phyloP scores from a whole-genome alignment of 192 early-diverging fungal species.

The Diversispora eburnea region DNA sequence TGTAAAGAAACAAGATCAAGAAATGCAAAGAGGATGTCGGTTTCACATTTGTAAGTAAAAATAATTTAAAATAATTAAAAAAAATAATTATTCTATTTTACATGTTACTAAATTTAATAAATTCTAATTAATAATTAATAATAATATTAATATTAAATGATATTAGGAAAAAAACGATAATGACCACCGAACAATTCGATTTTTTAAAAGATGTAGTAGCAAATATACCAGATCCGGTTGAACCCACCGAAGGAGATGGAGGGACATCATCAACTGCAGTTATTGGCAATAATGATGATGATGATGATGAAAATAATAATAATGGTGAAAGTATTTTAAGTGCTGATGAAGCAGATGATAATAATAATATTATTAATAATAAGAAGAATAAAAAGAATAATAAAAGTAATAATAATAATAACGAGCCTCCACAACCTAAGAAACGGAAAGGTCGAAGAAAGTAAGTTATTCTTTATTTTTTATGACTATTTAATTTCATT shows the following conservation, averaged over 20 bases:
- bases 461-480: conserved; percentile 8
- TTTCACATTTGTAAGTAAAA: conserved; percentile 77
- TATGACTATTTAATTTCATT: neutral
- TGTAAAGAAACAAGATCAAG: conserved; percentile 75
- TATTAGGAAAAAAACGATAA: conserved; percentile 74
- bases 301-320: neutral
- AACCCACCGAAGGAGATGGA: conserved; percentile 16
- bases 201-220: conserved; percentile 88
- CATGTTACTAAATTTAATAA: neutral
- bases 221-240: conserved; percentile 69
- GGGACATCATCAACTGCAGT: neutral
- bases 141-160: too few species aligned
- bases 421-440: conserved; percentile 17
- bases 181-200: conserved; percentile 85
- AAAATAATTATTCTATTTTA: neutral
- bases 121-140: conserved; percentile 3
- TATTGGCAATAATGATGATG: neutral
- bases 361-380: too few species aligned
- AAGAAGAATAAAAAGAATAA: too few species aligned
- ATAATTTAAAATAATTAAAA: neutral
- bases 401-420: neutral
- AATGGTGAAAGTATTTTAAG: neutral
- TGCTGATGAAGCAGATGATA: neutral
- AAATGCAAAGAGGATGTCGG: conserved; percentile 78
- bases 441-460: conserved; percentile 16